Evolutionary conservation across 2,329 filamentous ascomycete species (phyloP), one percentile per base, ranked within the genome.

Genomic region (Fusarium sp.): DNA sequence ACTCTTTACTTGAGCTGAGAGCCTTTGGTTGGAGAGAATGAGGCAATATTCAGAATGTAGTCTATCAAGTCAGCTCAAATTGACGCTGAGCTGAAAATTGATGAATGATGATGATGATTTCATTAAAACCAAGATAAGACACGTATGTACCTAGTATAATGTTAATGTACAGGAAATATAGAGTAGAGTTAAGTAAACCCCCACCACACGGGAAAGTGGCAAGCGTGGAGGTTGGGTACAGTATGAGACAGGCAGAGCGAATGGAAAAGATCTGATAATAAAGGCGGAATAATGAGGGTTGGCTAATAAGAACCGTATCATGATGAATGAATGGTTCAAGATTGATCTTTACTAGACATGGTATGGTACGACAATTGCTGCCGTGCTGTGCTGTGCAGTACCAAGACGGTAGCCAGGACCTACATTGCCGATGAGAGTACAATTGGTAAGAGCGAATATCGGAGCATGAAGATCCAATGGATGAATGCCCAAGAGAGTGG

Each of bases 231-330:
- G 61, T 45, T 45, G 55, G 27, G 24, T n/a, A 29, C 27, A 29
- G 27, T 29, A 32, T 10, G 38, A 55, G 45, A 55, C 25, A 55
- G 47, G 48, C 29, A 66, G 51, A 52, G 60, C 69, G 68, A 70
- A 71, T 70, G 65, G 62, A 57, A 69, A 54, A 58, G 65, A 69
- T 71, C 57, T 70, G 68, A 68, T 61, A 66, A 66, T 66, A 53
- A 43, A 22, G 34, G 45, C 52, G 69, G 65, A 65, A 71, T 71
- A 71, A 71, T 71, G 68, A 32, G 51, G 29, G 69, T 71, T 71
- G 69, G 68, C 69, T 71, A 71, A 71, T 70, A 43, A 71, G 69
- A 71, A 71, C 69, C 46, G 34, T 57, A 66, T 62, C 68, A 63
- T 63, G 64, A 45, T 44, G 49, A 38, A 45, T 66, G 43, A 65